Percentiles rank a stretch among this genome's conserved stretches.
Evolutionary conservation across 2,329 filamentous ascomycete genomes (phyloP).

Genomic region (Harringtonia lauricola): DNA sequence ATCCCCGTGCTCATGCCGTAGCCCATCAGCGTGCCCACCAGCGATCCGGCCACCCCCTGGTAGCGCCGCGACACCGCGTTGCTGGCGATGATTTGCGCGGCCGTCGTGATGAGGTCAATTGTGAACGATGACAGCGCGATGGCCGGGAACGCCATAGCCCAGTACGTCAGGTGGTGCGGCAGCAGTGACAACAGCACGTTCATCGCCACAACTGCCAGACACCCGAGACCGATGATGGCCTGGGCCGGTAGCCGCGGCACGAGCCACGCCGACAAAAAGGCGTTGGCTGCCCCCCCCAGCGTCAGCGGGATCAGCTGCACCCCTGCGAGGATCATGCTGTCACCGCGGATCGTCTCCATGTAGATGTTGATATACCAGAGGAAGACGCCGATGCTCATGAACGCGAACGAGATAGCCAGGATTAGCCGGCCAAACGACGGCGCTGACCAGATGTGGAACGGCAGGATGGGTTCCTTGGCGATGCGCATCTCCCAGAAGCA

Average conservation of each 20-base stretch:
- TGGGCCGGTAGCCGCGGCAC: not conserved
- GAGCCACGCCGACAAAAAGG: not conserved
- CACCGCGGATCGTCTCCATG: not conserved
- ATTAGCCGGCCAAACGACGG: constrained; percentile 9
- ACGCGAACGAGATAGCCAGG: constrained; percentile 8
- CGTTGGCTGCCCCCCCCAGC: not conserved
- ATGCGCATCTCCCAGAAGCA: constrained; percentile 8
- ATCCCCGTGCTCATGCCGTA: constrained; percentile 21
- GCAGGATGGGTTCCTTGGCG: constrained; percentile 9
- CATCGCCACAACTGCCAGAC: not conserved
- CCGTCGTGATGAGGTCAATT: constrained; percentile 37
- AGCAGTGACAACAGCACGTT: not conserved
- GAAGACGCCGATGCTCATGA: constrained; percentile 11
- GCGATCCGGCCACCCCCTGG: constrained; percentile 36
- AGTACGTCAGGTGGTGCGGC: constrained; percentile 18
- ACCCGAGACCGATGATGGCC: not conserved
- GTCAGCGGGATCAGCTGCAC: not conserved
- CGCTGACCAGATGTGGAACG: constrained; percentile 9
- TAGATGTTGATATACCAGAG: constrained; percentile 11
- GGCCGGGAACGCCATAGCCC: constrained; percentile 30
- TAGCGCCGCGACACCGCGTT: constrained; percentile 34
- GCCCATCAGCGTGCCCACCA: constrained; percentile 28
- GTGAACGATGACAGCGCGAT: constrained; percentile 22
- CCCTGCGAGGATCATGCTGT: not conserved
- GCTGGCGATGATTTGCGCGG: constrained; percentile 40